These are phyloP conservation scores for Trametes villosa DNA, from an alignment of 768 basidiomycete genomes.

Conservation along the genomic window DNA sequence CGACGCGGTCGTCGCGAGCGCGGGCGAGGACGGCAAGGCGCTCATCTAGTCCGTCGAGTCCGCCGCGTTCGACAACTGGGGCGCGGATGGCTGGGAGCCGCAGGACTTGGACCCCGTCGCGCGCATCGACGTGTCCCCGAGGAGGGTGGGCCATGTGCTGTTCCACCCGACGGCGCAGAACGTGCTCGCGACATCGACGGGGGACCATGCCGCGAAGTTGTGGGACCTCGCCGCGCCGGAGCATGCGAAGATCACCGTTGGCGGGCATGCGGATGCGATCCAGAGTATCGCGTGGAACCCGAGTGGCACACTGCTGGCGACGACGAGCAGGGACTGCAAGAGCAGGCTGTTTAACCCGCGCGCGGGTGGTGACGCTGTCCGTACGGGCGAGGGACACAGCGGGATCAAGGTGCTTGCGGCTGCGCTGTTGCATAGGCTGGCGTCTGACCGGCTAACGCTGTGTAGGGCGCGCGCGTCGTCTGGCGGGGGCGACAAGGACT, in stretches of 20 bases:
- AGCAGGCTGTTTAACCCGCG: constrained; percentile 92
- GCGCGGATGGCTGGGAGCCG: constrained; percentile 79
- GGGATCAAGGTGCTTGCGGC: constrained; percentile 73
- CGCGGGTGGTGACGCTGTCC: constrained; percentile 77
- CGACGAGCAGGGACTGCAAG: constrained; percentile 93
- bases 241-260: constrained; percentile 59
- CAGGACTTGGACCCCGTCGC: constrained; percentile 85
- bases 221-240: constrained; percentile 89
- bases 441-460: not conserved
- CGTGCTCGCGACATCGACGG: constrained; percentile 80
- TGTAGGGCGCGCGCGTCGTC: constrained; percentile 70
- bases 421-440: not conserved
- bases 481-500: constrained; percentile 93
- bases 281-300: constrained; percentile 84
- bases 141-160: constrained; percentile 92
- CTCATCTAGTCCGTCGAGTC: constrained; percentile 87
- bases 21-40: constrained; percentile 92
- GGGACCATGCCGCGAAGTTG: constrained; percentile 86
- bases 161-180: constrained; percentile 93
- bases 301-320: constrained; percentile 80
- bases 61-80: constrained; percentile 80
- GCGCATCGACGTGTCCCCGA: constrained; percentile 74
- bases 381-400: constrained; percentile 82
- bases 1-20: constrained; percentile 88
- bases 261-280: constrained; percentile 85